These are phyloP conservation scores for Serendipita vermifera DNA, from an alignment of 768 basidiomycete genomes.

Conservation along the genomic window DNA sequence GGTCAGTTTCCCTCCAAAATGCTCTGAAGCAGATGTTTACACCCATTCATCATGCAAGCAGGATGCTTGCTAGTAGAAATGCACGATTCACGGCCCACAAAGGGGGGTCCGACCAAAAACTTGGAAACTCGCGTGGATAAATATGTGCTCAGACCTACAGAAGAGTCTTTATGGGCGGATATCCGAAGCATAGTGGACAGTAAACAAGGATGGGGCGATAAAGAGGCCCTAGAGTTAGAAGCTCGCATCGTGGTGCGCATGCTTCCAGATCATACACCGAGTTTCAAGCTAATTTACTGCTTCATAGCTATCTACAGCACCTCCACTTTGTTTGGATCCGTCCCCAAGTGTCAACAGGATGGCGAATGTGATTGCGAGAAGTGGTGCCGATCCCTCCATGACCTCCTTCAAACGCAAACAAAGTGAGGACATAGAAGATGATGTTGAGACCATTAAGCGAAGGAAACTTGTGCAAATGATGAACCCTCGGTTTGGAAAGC, in stretches of 20 bases:
- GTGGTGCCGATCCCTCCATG: slow-evolving; percentile 60
- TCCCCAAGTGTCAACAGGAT: slow-evolving; percentile 64
- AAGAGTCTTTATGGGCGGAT: slow-evolving; percentile 69
- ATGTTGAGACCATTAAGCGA: slow-evolving; percentile 57
- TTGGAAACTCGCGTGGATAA: slow-evolving; percentile 32
- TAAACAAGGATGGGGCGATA: slow-evolving; percentile 55
- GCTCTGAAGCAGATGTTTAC: slow-evolving; percentile 1
- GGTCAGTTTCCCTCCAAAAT: slow-evolving; percentile 29
- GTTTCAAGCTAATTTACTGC: not conserved
- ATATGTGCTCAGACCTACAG: slow-evolving; percentile 62
- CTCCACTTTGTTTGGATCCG: slow-evolving; percentile 68
- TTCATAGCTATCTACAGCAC: slow-evolving; percentile 53
- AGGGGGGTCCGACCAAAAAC: slow-evolving; percentile 32
- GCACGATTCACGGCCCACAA: slow-evolving; percentile 56
- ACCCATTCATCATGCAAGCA: slow-evolving; percentile 20
- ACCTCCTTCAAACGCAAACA: slow-evolving; percentile 67
- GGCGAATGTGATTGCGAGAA: slow-evolving; percentile 58
- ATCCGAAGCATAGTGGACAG: slow-evolving; percentile 48
- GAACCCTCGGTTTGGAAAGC: slow-evolving; percentile 44
- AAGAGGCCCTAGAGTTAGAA: slow-evolving; percentile 59
- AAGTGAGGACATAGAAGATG: slow-evolving; percentile 63
- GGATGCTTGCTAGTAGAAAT: slow-evolving; percentile 81
- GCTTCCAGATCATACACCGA: not conserved
- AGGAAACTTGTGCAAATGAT: slow-evolving; percentile 69
- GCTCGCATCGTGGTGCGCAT: slow-evolving; percentile 53